Percentiles rank a stretch among this genome's conserved stretches.
Evolutionary conservation across 2,329 filamentous ascomycete genomes (phyloP).

Genomic region (Pseudogymnoascus sp.): DNA sequence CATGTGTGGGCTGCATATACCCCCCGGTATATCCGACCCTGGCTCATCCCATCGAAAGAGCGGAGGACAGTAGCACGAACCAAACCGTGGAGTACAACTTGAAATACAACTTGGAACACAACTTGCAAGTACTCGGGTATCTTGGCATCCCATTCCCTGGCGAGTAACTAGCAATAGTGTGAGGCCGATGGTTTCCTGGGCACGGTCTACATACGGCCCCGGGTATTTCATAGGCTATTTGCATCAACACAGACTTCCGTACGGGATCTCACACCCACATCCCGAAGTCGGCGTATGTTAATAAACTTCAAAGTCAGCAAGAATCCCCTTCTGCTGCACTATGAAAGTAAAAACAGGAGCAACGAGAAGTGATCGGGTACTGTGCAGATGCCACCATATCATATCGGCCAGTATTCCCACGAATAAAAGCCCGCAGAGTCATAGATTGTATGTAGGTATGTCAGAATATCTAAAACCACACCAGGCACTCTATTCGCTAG

Average conservation of each 20-base stretch:
- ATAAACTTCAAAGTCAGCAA: background rate
- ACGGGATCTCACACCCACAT: background rate
- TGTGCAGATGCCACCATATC: background rate
- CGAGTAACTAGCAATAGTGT: background rate
- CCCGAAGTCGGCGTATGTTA: background rate
- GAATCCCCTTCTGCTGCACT: background rate
- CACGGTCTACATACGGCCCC: background rate
- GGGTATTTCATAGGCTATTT: background rate
- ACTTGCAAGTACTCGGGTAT: background rate
- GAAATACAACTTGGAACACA: background rate
- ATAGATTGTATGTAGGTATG: background rate
- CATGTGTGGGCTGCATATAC: background rate
- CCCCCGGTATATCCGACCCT: constrained; percentile 1
- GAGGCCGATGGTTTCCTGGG: background rate
- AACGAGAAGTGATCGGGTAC: background rate
- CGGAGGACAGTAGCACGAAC: background rate
- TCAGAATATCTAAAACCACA: background rate
- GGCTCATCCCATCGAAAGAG: background rate
- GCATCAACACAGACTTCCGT: background rate
- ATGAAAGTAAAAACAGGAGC: background rate
- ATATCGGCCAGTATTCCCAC: constrained; percentile 1
- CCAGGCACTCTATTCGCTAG: background rate
- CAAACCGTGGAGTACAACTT: background rate
- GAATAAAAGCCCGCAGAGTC: background rate
- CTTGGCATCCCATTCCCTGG: background rate